Base-by-base conservation (phyloP, 2,329 filamentous ascomycete species). In the Penicillium brasilianum region DNA sequence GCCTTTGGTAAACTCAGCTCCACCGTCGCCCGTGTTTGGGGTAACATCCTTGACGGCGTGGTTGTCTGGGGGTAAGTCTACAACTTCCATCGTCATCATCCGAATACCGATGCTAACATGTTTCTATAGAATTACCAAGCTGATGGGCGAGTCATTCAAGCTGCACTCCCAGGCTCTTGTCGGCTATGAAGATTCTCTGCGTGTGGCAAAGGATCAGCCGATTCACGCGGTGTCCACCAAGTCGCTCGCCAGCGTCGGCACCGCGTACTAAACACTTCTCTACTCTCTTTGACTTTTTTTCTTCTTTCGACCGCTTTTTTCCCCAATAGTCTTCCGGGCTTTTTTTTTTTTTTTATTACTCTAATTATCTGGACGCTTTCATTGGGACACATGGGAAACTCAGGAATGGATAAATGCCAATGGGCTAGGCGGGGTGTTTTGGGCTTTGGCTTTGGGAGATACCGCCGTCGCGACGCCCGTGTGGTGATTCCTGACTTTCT, bases 111-210 rank as follows among this genome's bases (percentile, higher is more conserved):
- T 36, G 50, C 64, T 69, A 64, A 70, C 55, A 7, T 7, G 1
- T 37, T 28, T 46, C 53, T 56, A 59, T 58, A 81, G 79, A 65
- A 81, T 82, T 62, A 80, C 81, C 71, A 93, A 96, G 76, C 87
- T 98, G 54, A 97, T 98, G 91, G 95, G 95, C 72, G 95, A 98
- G 80, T 93, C 95, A 55, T 98, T 99, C 86, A 95, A 96, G 76
- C 88, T 97, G 60, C 94, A 98, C 80, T 91, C 93, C 39, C 93
- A 98, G 81, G 93, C 95, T 67, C 88, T 99, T 36, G 88, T 94
- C 68, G 93, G 94, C 77, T 98, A 97, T 74, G 93, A 97, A 75
- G 94, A 97, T 76, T 78, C 75, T 52, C 64, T 78, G 51, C 74
- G 75, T 55, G 73, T 77, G 51, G 69, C 68, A 58, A 77, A 78